Evolutionary conservation across 345 rosid species (phyloP).

Genomic region (Sonneratia caseolaris): DNA sequence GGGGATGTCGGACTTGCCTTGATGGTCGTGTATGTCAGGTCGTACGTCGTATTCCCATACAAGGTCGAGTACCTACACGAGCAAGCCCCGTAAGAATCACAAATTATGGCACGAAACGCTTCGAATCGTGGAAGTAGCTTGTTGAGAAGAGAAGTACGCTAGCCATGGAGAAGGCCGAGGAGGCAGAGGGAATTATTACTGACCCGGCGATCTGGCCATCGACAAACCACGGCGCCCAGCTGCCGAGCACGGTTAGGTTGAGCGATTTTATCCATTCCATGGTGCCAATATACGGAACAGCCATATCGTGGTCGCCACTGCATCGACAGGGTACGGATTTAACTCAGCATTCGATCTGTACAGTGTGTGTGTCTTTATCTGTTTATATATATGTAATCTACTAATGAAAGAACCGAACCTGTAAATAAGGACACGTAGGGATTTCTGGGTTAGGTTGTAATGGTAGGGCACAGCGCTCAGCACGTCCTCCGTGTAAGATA

Average conservation of each 20-base stretch:
- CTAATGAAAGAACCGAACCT: not conserved
- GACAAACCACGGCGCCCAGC: constrained; percentile 20
- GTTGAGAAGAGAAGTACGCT: not conserved
- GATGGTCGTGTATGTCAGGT: constrained; percentile 6
- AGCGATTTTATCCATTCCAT: constrained; percentile 23
- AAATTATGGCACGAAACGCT: no score
- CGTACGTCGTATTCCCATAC: not conserved
- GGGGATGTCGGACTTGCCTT: not conserved
- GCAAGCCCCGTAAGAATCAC: not conserved
- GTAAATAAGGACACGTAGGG: constrained; percentile 20
- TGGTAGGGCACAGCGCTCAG: constrained; percentile 4
- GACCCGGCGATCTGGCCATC: constrained; percentile 23
- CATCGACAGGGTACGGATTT: not conserved
- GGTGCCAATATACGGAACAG: constrained; percentile 17
- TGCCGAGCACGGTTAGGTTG: constrained; percentile 14
- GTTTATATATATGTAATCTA: not conserved
- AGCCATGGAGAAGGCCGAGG: no score
- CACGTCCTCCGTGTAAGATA: constrained; percentile 12
- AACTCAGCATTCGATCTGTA: no score
- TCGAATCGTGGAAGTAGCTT: no score
- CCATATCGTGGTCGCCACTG: constrained; percentile 29
- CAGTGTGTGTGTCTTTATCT: no score
- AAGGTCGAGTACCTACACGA: constrained; percentile 2
- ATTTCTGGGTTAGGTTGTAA: constrained; percentile 9
- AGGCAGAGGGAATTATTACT: not conserved